Evolutionary conservation across 345 rosid species (phyloP), one percentile per base, ranked within the genome.

Genomic region (Psidium guajava): DNA sequence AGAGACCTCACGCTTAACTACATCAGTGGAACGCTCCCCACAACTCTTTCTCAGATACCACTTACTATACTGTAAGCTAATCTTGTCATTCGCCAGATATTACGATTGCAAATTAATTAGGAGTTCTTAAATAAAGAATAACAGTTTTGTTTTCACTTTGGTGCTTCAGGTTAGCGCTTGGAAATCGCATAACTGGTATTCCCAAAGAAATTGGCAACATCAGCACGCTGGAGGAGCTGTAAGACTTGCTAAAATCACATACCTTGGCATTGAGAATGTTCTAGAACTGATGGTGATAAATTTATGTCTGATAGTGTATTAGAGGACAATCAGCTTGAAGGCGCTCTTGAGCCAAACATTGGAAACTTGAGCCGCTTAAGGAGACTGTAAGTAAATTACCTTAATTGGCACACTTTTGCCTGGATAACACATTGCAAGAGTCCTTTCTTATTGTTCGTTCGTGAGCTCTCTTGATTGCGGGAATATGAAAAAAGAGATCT

Each of bases 1-100:
- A 97, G 98, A 11, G 98, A 97, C 91, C 93, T 97, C 55, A 50
- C 88, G 25, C 94, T 93, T 83, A 97, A 95, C 92, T 93, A 86
- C 77, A 81, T 97, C 82, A 93, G 32, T 85, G 98, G 99, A 88
- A 49, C 95, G n/a, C 89, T 97, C 50, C 98, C 98, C 20, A 27
- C 86, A 15, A 93, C 88, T 44, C 87, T 97, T 83, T 88, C 91
- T 80, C 87, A 47, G 84, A 92, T 95, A 28, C 91, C 93, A 1
- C 95, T 97, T 82, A 75, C 81, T 11, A 88, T 1, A 73, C 22
- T 94, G 99, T 96, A 93, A 93, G 92, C 83, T 53, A 27, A 56
- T 82, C 15, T 44, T 80, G 7, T 80, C 2, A 22, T 16, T 2
- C 50, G 7, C 36, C 81, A 6, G 0, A 36, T 80, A 6, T 52